A percentile compares a stretch with the other conserved stretches of the same genome.
Conservation (phyloP, 441 rosid genomes). For the Syzygium syzygioides region DNA sequence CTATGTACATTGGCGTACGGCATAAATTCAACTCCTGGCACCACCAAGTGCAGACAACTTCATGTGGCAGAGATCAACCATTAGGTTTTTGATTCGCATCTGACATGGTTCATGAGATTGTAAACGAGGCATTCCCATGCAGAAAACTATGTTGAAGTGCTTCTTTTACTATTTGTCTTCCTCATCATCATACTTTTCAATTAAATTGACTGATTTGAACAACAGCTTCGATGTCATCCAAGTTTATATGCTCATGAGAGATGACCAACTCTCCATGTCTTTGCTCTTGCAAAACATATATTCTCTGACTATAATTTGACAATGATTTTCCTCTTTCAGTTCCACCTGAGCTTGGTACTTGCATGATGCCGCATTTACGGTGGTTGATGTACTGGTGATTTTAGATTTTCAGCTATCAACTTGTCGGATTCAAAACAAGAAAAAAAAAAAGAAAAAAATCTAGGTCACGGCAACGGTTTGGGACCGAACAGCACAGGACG, state of each 20-base stretch:
- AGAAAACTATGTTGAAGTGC: not conserved
- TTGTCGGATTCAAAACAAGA: not conserved
- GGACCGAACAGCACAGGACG: not conserved
- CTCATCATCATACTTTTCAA: not conserved
- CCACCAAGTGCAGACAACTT: not conserved
- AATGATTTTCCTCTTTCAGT: too few relatives aligned
- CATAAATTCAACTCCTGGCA: not conserved
- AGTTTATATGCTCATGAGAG: not conserved
- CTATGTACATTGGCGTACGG: not conserved
- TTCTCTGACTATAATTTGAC: too few relatives aligned
- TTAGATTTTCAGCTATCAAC: not conserved
- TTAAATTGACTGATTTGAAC: not conserved
- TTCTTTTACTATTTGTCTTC: not conserved
- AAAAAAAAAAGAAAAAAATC: not conserved
- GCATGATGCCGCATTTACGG: not conserved
- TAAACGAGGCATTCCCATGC: not conserved
- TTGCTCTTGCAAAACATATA: too few relatives aligned
- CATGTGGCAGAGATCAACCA: not conserved
- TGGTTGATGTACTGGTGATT: not conserved
- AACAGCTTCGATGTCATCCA: not conserved
- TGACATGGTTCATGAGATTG: not conserved
- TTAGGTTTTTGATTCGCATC: not conserved
- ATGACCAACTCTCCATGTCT: too few relatives aligned
- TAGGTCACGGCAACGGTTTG: not conserved
- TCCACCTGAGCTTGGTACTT: not conserved